A percentile compares a stretch with the other conserved stretches of the same genome.
phyloP scores from a whole-genome alignment of 1,284 basidiomycete genomes.

The Rhodotorula sp. region DNA sequence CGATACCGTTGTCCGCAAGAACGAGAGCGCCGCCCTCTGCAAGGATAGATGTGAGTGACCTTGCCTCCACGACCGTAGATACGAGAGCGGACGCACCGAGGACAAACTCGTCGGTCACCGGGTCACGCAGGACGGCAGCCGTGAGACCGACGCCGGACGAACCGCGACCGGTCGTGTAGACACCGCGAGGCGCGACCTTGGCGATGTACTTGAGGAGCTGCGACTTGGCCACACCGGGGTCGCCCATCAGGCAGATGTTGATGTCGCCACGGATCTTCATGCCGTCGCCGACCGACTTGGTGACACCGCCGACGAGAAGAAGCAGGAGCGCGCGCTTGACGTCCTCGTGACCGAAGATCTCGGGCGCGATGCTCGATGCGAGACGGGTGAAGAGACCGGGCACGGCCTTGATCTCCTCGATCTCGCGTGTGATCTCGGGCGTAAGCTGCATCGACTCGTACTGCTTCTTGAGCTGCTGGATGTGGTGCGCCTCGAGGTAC shows the following conservation, averaged over 20 bases:
- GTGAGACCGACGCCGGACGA: slow-evolving; percentile 98
- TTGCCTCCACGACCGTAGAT: not conserved
- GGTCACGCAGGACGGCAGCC: slow-evolving; percentile 98
- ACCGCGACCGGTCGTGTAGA: slow-evolving; percentile 98
- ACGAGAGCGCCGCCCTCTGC: slow-evolving; percentile 97
- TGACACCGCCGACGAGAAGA: slow-evolving; percentile 91
- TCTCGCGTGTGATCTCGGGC: slow-evolving; percentile 72
- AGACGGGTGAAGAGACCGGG: slow-evolving; percentile 78
- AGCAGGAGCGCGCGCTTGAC: slow-evolving; percentile 97
- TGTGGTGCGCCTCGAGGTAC: slow-evolving; percentile 87
- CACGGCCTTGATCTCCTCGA: slow-evolving; percentile 72
- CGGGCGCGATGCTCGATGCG: slow-evolving; percentile 80
- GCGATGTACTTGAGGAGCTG: slow-evolving; percentile 98
- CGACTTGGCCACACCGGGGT: slow-evolving; percentile 99
- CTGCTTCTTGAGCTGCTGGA: slow-evolving; percentile 95
- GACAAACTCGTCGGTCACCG: slow-evolving; percentile 99
- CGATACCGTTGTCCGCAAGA: slow-evolving; percentile 97
- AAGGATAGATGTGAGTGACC: slow-evolving; percentile 8
- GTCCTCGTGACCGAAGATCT: slow-evolving; percentile 97
- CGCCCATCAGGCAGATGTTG: slow-evolving; percentile 98
- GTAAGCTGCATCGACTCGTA: slow-evolving; percentile 93
- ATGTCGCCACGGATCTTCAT: slow-evolving; percentile 99
- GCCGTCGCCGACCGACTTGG: slow-evolving; percentile 90
- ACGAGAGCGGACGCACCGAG: slow-evolving; percentile 65
- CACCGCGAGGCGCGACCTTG: slow-evolving; percentile 94